Base-by-base conservation (phyloP, 345 rosid genomes). In the Eucalyptus albens region DNA sequence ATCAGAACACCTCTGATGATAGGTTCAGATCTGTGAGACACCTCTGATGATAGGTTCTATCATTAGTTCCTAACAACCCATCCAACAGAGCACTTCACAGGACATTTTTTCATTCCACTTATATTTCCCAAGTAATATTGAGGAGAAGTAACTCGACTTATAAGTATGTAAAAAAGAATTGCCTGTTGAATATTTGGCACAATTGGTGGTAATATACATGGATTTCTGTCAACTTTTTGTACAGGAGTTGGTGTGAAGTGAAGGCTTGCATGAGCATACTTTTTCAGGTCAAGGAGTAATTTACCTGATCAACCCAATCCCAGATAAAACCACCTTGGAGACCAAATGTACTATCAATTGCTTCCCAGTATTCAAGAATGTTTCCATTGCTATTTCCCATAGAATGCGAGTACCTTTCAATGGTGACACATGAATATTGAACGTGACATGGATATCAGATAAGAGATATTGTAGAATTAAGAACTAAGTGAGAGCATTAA, bases 321-420 rank as follows among this genome's bases (percentile, higher is more conserved):
- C 99, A 98, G 91, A 98, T 97, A 92, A 98, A 97, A 85, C 99
- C 99, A 92, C 99, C 99, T 93, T 98, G 99, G 69, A 98, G 98
- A 92, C 99, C 99, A 90, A 98, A 98, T 47, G 96, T 96, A 90
- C 90, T 93, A 89, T 98, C 98, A 92, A 97, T 97, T 87, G 99
- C 99, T 91, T 96, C 96, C 99, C 99, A 98, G 90, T 98, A 98
- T 90, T 95, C 96, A 72, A 91, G 92, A 87, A 98, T 92, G 92
- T 97, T 98, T 60, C 99, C 99, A 87, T 88, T 95, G 94, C 99
- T 98, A 92, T 98, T 98, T 83, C 98, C 99, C 99, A 98, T 96
- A 88, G 99, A 91, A 95, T 98, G 99, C 15, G 99, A 97, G 92
- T 98, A 97, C 95, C 99, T 98, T 96, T 81, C 93, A 92, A 91